Evolutionary conservation across 257 asterid species (phyloP).

Genomic region (Leonotis leonurus): DNA sequence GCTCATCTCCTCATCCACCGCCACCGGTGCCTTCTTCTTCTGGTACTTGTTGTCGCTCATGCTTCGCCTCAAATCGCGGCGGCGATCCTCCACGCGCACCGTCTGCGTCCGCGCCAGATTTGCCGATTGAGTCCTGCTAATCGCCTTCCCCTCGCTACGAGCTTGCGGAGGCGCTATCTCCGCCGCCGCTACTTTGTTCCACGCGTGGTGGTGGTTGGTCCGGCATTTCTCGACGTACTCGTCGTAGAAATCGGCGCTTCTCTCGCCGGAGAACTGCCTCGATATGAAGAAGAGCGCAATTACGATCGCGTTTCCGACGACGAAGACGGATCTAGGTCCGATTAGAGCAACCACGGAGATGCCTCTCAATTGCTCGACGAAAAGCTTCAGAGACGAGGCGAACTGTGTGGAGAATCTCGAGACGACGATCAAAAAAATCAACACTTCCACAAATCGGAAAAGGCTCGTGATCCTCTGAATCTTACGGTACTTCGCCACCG

Average conservation of each 20-base stretch:
- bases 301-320: conserved; percentile 64
- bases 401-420: conserved; percentile 34
- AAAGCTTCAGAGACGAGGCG: conserved; percentile 22
- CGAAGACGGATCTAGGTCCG: conserved; percentile 54
- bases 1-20: conserved; percentile 63
- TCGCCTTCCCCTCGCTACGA: conserved; percentile 8
- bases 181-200: background rate
- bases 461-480: conserved; percentile 21
- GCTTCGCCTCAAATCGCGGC: conserved; percentile 36
- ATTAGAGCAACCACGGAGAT: conserved; percentile 25
- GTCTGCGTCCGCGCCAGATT: conserved; percentile 11
- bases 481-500: conserved; percentile 14
- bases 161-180: background rate
- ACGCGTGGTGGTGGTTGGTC: conserved; percentile 6
- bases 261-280: conserved; percentile 27
- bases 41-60: conserved; percentile 40
- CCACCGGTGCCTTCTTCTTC: conserved; percentile 16
- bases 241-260: conserved; percentile 32
- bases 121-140: conserved; percentile 40
- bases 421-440: conserved; percentile 26
- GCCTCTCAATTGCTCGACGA: conserved; percentile 38
- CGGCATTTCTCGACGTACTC: conserved; percentile 43
- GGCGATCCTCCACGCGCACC: conserved; percentile 14
- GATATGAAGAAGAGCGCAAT: conserved; percentile 47
- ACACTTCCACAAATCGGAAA: conserved; percentile 31